phyloP scores from a whole-genome alignment of 129 eudicot genomes.

The Helianthus annuus region HanXRQr2.0-SUNRISE NC_035444.2:122507605-122508104 shows the following conservation, averaged over 20 bases:
- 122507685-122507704: too few species aligned
- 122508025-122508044: conserved; percentile 1
- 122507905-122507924: conserved; percentile 17
- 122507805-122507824: background rate
- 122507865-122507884: background rate
- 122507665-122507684: too few species aligned
- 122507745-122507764: too few species aligned
- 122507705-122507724: too few species aligned
- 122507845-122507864: background rate
- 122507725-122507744: too few species aligned
- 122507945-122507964: background rate
- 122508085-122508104: conserved; percentile 46
- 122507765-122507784: too few species aligned
- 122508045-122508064: conserved; percentile 10
- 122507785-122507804: background rate
- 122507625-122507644: too few species aligned
- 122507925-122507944: conserved; percentile 29
- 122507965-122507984: conserved; percentile 8
- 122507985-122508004: conserved; percentile 21
- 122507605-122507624: too few species aligned
- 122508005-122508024: background rate
- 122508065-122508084: conserved; percentile 48
- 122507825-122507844: background rate
- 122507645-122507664: too few species aligned
- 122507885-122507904: background rate